These are phyloP conservation scores for Parasitella parasitica DNA, from an alignment of 371 early-diverging fungal species.

Conservation along the genomic window DNA sequence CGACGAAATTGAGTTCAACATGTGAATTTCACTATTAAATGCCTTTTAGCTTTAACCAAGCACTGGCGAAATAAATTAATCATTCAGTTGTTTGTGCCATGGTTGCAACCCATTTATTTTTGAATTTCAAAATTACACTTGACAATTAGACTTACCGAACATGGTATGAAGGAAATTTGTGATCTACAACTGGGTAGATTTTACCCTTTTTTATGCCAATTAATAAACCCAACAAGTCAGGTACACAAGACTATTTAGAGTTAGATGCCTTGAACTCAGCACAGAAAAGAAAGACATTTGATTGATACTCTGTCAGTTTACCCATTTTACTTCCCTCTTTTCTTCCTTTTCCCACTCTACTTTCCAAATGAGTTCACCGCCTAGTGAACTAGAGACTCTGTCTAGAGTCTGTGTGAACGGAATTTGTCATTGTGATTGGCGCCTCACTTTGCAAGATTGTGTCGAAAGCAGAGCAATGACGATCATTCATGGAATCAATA, in stretches of 20 bases:
- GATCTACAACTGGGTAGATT: not conserved
- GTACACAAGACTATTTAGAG: not conserved
- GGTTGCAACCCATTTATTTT: not conserved
- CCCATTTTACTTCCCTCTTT: not conserved
- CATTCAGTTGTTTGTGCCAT: not conserved
- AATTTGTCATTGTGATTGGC: conserved; percentile 30
- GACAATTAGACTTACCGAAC: too few species aligned
- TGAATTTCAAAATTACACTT: not conserved
- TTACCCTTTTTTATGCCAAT: not conserved
- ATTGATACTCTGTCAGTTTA: not conserved
- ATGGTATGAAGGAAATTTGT: not conserved
- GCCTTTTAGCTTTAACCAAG: not conserved
- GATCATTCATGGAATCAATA: conserved; percentile 24
- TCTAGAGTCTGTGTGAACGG: conserved; percentile 16
- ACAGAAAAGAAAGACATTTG: not conserved
- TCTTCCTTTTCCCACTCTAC: not conserved
- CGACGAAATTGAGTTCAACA: not conserved
- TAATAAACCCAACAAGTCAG: not conserved
- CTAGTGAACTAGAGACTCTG: not conserved
- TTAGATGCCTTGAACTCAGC: not conserved
- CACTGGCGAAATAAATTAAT: not conserved
- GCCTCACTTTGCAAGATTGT: conserved; percentile 21
- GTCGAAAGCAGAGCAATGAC: conserved; percentile 21
- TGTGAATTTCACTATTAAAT: not conserved
- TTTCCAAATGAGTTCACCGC: not conserved